Evolutionary conservation across 805 yeast species (phyloP), one percentile per base, ranked within the genome.

Genomic region (Metschnikowia matae): DNA sequence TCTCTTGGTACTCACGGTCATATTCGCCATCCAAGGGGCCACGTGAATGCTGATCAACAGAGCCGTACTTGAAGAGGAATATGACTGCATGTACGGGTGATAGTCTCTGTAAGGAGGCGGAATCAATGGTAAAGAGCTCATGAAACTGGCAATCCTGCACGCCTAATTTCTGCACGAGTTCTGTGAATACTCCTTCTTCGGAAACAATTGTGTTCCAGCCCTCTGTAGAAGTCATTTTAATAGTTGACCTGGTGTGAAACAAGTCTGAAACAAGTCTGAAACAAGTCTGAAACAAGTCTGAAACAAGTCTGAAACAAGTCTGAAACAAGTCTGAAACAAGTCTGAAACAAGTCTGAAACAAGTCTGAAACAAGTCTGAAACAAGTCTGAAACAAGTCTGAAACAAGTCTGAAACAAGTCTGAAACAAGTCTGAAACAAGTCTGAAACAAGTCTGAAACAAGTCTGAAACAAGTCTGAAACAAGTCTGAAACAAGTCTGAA

Each of bases 151-250:
- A 73, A 18, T 76, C 72, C 49, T 73, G 58, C 26, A 82, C 81
- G 10, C 79, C 79, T 39, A 84, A 66, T 29, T 73, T 71, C 51
- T 79, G 83, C n/a, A 81, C 78, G 17, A 84, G 70, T 51, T 82
- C 84, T 1, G 85, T 77, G 65, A 84, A 84, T 6, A 84, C 81
- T 3, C 85, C 83, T 0, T 85, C 84, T 62, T 82, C 87, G 4
- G 85, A 80, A 54, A 81, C 86, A 36, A 82, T 81, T 1, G 85
- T 80, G 57, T 80, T 81, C 87, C 87, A 82, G 2, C 77, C 75
- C 11, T 11, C 29, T 26, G 29, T 26, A 26, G 29, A 26, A 26
- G 2, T 26, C 29, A 26, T 21, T 21, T 10, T 1, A 8, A 26
- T 26, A 26, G 29, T 26, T 26, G 29, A 26, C 7, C 29, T 26